Percentiles rank a stretch among this genome's conserved stretches.
Evolutionary conservation across 495 filamentous ascomycete species (phyloP).

Genomic region (Penicillium lividum): DNA sequence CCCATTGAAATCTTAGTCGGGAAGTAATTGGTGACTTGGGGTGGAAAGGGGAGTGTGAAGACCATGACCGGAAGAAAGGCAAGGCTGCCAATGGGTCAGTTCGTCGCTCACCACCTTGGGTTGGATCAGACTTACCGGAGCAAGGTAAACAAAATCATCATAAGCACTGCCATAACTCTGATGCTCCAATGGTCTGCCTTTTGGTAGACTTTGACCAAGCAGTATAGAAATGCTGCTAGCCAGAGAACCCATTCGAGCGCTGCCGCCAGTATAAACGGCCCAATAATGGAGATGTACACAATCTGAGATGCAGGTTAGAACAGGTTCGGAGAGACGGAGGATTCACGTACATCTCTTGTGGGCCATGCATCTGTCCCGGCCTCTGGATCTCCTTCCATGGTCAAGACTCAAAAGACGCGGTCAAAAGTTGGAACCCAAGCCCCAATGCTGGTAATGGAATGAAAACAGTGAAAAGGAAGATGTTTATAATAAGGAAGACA

Average conservation of each 20-base stretch:
- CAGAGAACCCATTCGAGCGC: constrained; percentile 93
- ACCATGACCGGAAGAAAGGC: constrained; percentile 95
- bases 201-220: constrained; percentile 79
- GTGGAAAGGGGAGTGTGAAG: constrained; percentile 85
- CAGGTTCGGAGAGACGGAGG: not conserved
- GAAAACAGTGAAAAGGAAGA: no score
- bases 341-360: constrained; percentile 61
- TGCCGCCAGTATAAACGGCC: constrained; percentile 79
- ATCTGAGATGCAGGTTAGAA: constrained; percentile 49
- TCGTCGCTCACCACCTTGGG: not conserved
- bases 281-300: constrained; percentile 79
- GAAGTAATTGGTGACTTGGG: constrained; percentile 67
- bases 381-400: not conserved
- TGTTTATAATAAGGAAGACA: no score
- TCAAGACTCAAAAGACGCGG: not conserved
- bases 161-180: constrained; percentile 69
- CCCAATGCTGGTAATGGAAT: no score
- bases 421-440: not conserved
- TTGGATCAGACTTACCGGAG: constrained; percentile 62
- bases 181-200: constrained; percentile 91
- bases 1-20: constrained; percentile 63
- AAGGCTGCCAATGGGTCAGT: constrained; percentile 48
- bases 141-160: constrained; percentile 69
- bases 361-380: constrained; percentile 47
- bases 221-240: constrained; percentile 91